Evolutionary conservation across 306 rosid genomes (phyloP).

Genomic region (Phaseolus lunatus): DNA sequence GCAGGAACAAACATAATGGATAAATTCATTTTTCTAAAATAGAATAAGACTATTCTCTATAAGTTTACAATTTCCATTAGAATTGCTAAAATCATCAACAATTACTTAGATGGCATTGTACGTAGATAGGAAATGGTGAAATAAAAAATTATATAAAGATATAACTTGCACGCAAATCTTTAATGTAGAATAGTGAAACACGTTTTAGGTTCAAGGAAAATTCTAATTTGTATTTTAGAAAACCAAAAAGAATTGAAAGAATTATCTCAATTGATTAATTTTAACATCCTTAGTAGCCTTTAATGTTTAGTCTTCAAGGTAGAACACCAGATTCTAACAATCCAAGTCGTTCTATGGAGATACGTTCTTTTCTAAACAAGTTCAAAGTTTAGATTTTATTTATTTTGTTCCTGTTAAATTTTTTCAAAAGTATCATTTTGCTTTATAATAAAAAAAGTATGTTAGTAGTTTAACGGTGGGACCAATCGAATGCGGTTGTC

Average conservation of each 20-base stretch:
- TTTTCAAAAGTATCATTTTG: too few relatives aligned
- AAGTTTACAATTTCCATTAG: not conserved
- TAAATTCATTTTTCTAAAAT: not conserved
- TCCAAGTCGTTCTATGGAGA: not conserved
- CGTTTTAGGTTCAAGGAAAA: conserved; percentile 6
- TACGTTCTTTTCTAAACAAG: conserved; percentile 2
- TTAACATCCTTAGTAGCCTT: conserved; percentile 14
- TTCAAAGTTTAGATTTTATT: too few relatives aligned
- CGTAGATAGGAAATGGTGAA: conserved; percentile 26
- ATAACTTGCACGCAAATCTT: conserved; percentile 16
- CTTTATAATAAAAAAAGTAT: too few relatives aligned
- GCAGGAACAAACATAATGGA: conserved; percentile 19
- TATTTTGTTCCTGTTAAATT: too few relatives aligned
- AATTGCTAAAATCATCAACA: not conserved
- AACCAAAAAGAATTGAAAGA: conserved; percentile 32
- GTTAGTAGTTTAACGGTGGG: too few relatives aligned
- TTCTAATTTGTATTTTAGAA: not conserved
- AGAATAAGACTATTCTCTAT: not conserved
- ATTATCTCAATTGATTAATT: not conserved
- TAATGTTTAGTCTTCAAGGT: not conserved
- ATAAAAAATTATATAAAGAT: not conserved
- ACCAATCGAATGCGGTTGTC: too few relatives aligned
- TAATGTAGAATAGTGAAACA: conserved; percentile 3
- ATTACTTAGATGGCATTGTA: conserved; percentile 21
- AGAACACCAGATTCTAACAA: conserved; percentile 33